Base-by-base conservation (phyloP, 345 rosid species). In the Aethionema arabicum region DNA sequence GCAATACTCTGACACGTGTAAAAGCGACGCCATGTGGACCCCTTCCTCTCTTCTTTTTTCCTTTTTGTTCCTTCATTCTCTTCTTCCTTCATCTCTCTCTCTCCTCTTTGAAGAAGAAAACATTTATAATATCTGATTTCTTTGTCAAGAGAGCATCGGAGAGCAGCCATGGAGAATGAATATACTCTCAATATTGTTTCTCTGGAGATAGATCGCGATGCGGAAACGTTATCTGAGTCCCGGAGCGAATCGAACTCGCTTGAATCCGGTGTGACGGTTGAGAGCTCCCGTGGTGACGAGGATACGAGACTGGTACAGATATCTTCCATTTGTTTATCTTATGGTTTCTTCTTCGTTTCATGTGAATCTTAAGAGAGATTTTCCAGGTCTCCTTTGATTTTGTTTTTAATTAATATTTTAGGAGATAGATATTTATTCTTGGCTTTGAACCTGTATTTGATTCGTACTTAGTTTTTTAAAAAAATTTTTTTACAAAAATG, bases 21-120 rank as follows among this genome's bases (percentile, higher is more conserved):
- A 86, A 86, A 84, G 85, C 64, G 85, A 61, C 57, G 80, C 85
- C 80, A 82, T 72, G 78, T 82, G 85, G 83, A 72, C 68, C 66
- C 59, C 67, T 72, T 60, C 33, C n/a, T 38, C 49, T 36, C 4
- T 40, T 32, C 65, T 32, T 61, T 12, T 68, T 53, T 29, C 1
- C n/a, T 11, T 5, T 14, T 14, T 38, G 2, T 13, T 11, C 0
- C 14, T 27, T 46, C 54, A 52, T 49, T n/a, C 11, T 60, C 30
- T 47, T 9, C 40, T 11, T 46, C 6, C 27, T 36, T 13, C 12
- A 52, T 59, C 67, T 39, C 57, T 32, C 6, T 63, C 50, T 50
- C 43, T 49, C 45, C 37, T 11, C 29, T 54, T 50, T 42, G 40
- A 31, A 66, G 56, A 47, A 47, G 15, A 11, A 33, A 2, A 21